phyloP scores from a whole-genome alignment of 2,329 filamentous ascomycete species.

The Fusarium nisikadoi region DNA sequence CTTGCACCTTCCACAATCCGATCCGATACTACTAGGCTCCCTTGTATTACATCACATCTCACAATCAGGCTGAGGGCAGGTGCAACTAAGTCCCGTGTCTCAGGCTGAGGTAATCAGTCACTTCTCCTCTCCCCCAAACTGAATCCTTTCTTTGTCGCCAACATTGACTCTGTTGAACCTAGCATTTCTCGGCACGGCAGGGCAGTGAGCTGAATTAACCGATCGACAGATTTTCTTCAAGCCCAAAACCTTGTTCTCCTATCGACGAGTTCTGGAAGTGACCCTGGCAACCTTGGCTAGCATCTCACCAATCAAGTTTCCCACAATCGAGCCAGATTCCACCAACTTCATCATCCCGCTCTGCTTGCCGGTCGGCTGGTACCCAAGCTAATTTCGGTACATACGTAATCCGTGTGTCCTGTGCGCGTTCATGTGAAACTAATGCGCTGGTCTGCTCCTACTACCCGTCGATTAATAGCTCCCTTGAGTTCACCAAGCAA shows the following conservation, averaged over 20 bases:
- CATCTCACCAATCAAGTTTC: slow-evolving; percentile 30
- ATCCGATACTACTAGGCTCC: background rate
- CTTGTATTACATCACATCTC: background rate
- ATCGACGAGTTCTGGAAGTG: slow-evolving; percentile 42
- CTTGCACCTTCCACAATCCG: slow-evolving; percentile 4
- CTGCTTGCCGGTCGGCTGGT: slow-evolving; percentile 34
- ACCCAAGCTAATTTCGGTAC: slow-evolving; percentile 33
- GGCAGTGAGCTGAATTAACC: slow-evolving; percentile 21
- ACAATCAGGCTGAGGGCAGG: background rate
- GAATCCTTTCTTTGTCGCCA: background rate
- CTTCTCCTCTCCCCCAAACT: background rate
- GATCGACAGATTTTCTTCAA: slow-evolving; percentile 45
- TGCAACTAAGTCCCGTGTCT: background rate
- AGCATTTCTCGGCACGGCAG: background rate
- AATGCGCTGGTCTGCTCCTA: slow-evolving; percentile 21
- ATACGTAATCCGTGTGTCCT: slow-evolving; percentile 27
- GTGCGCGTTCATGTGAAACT: slow-evolving; percentile 20
- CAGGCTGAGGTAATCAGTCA: background rate
- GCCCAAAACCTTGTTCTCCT: slow-evolving; percentile 40
- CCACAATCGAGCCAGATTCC: slow-evolving; percentile 4
- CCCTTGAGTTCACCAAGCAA: slow-evolving; percentile 13
- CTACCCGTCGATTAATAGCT: slow-evolving; percentile 3
- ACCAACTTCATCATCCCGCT: slow-evolving; percentile 37
- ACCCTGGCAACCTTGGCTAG: slow-evolving; percentile 30
- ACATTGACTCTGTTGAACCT: slow-evolving; percentile 2